Evolutionary conservation across 1,284 basidiomycete species (phyloP), one percentile per base, ranked within the genome.

Genomic region (Cystobasidiaceae sp.): DNA sequence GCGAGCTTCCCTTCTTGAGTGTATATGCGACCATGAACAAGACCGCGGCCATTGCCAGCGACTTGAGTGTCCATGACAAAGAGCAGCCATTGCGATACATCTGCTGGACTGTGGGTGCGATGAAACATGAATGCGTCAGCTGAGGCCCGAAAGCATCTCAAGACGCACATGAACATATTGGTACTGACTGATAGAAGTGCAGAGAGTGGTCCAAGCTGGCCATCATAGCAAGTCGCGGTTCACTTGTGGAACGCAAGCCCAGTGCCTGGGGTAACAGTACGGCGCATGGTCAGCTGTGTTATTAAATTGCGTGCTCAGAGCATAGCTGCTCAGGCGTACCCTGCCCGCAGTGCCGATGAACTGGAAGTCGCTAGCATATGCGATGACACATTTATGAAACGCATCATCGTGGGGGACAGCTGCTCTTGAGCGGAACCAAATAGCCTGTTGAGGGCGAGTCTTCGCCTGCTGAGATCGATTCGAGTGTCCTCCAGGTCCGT

Each of bases 1-100:
- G 92, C 80, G 21, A 93, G 79, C 9, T 76, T 82, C 4, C 91
- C 90, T 23, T 80, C 77, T 34, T 81, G 81, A 5, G 87, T 85
- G 74, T 89, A 93, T 71, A 93, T 78, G 3, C 62, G 19, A n/a
- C 64, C 64, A 21, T 44, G 19, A 8, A 66, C 67, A 9, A 58
- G 27, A 17, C 67, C 67, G 11, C 67, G n/a, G 11, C 67, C 64
- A 32, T 58, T 37, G 11, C 48, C 49, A 2, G 64, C 62, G 23
- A 45, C 57, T 23, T 54, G 54, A 1, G 59, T 30, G 27, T 62
- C 58, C 57, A 66, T 68, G 1, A 67, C 33, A 33, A 60, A 68
- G 27, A 68, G 44, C 1, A 68, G 44, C 57, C 57, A 66, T 27
- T 68, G 41, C 33, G 63, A 66, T 9, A 37, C 58, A 21, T 67